Base-by-base conservation (phyloP, 176 grass and related monocot genomes). In the Saccharum officinarum region DNA sequence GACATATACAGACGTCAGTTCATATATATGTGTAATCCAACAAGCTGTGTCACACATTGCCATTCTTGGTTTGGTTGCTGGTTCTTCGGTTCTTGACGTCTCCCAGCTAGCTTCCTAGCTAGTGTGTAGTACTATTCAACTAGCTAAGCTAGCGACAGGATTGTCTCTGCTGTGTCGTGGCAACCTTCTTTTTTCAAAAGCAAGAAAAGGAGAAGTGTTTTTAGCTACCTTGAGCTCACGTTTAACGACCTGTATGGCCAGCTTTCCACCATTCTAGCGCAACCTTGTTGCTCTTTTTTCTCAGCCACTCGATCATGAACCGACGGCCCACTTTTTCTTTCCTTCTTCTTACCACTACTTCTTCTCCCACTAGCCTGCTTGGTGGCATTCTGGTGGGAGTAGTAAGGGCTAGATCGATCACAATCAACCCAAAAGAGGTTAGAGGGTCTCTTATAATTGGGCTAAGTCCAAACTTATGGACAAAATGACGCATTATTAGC, bases 101-200 rank as follows among this genome's bases (percentile, higher is more conserved):
- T 49, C 37, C 28, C 6, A 20, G 11, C 25, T 45, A 22, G 37
- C 68, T 82, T 31, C 50, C n/a, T 83, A 62, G 26, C 50, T 18
- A 52, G 16, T n/a, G 54, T 9, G 54, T 73, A 60, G 25, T 12
- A 60, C 11, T 26, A 79, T 79, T 63, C 57, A 14, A 44, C 23
- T 83, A 45, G 18, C 50, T 55, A 28, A 55, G 50, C 22, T 86
- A 33, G 68, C 16, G 41, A 86, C 55, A 74, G 34, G 46, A n/a
- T 60, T 2, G 11, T 60, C 57, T n/a, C 55, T 60, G 9, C 7
- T 26, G 20, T 73, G 22, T 11, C 17, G 2, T 11, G 5, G 26
- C 72, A 36, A 67, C 64, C 62, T 47, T 33, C 62, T 67, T 67
- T 37, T 34, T 71, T 26, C 10, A 3, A 2, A 30, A 79, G 64